Base-by-base conservation (phyloP, 441 rosid genomes). In the Adansonia rubrostipa region DNA sequence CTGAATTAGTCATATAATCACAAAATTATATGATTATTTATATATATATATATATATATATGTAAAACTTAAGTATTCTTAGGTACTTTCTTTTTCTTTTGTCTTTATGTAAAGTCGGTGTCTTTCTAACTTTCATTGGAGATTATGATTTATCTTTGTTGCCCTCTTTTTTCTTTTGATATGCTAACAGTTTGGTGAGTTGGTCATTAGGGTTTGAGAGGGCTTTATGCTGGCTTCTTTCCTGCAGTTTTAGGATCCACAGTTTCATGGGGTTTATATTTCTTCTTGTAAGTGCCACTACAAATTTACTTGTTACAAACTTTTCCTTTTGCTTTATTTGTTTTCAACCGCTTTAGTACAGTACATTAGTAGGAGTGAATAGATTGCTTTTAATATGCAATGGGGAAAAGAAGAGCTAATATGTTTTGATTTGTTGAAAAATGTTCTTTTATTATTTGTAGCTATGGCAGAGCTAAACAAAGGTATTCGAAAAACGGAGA, bases 221-320 rank as follows among this genome's bases (percentile, higher is more conserved):
- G 98, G 75, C 92, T 96, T 75, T 96, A 94, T 80, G 96, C 97
- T 61, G 98, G 97, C 54, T 96, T 94, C 80, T 79, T 72, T 83
- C 99, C 99, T 75, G 92, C 99, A 1, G 97, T 92, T 77, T 86
- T 92, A 61, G 98, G 97, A 62, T 93, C 99, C 13, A 88, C 94
- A 76, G 83, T 92, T 78, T 92, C 98, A 33, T 96, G 98, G 99
- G 90, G 96, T 50, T 86, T 94, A 64, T 94, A 96, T 84, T 96
- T 96, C 87, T 92, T 96, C 86, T 94, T 96, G 97, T 96, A 77
- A 90, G 98, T 84, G 28, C 42, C 79, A 44, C 28, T 72, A 5
- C 61, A 36, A 56, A n/a, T 72, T 54, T 72, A 17, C 64, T 5
- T 44, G 51, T 66, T 42, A 9, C 14, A 17, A 42, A 19, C 51